phyloP scores from a whole-genome alignment of 2,329 filamentous ascomycete species.

The Ophiosphaerella herpotricha region DNA sequence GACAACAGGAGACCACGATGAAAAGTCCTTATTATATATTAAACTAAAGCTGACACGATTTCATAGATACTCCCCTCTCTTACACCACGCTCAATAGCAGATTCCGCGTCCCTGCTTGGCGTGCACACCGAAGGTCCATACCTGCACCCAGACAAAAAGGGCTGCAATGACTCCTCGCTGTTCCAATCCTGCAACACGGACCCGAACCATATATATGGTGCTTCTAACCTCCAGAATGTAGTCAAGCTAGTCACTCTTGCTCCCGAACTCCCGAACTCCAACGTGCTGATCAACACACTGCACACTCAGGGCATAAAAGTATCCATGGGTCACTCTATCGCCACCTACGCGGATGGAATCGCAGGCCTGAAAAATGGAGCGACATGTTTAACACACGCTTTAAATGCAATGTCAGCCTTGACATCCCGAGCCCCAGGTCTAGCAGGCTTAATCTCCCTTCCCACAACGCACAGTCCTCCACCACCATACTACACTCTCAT shows the following conservation, averaged over 20 bases:
- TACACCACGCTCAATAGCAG: conserved; percentile 47
- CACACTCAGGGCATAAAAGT: conserved; percentile 49
- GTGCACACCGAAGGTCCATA: conserved; percentile 64
- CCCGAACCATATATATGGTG: conserved; percentile 53
- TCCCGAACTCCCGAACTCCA: conserved; percentile 54
- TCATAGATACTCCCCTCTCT: conserved; percentile 56
- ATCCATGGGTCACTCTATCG: conserved; percentile 58
- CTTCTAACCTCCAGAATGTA: conserved; percentile 43
- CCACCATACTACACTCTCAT: conserved; percentile 59
- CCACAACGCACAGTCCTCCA: conserved; percentile 17
- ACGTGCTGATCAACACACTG: conserved; percentile 50
- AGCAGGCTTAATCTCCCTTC: conserved; percentile 49
- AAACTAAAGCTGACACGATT: conserved; percentile 5
- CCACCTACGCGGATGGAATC: conserved; percentile 53
- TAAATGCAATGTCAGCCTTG: conserved; percentile 60
- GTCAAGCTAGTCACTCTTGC: conserved; percentile 60
- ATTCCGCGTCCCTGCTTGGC: conserved; percentile 57
- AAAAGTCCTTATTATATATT: too few species aligned
- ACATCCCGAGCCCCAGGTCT: conserved; percentile 58
- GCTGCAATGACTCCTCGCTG: conserved; percentile 56
- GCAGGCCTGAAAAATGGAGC: conserved; percentile 55
- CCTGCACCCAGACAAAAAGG: conserved; percentile 58
- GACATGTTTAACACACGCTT: conserved; percentile 58
- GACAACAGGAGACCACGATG: too few species aligned
- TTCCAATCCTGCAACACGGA: conserved; percentile 47